Percentiles rank a stretch among this genome's conserved stretches.
phyloP scores from a whole-genome alignment of 1,139 yeast species.

The Candida mesenterica region DNA sequence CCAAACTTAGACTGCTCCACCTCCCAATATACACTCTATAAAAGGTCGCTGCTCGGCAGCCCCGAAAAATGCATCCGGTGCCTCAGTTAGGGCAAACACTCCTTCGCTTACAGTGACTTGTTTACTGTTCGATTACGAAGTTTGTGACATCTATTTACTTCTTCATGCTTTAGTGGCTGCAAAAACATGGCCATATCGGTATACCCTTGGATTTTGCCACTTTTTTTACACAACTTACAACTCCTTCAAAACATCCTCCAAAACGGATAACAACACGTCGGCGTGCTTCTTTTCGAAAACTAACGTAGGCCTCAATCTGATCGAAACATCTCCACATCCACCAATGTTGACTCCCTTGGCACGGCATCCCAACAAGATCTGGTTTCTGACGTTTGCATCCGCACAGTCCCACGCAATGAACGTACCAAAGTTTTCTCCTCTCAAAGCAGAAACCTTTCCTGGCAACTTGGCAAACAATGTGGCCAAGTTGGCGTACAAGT shows the following conservation, averaged over 20 bases:
- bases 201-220: too few relatives aligned
- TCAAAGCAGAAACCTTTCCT: slow-evolving; percentile 46
- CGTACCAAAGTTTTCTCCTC: slow-evolving; percentile 69
- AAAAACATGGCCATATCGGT: too few relatives aligned
- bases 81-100: too few relatives aligned
- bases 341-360: slow-evolving; percentile 65
- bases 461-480: slow-evolving; percentile 45
- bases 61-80: too few relatives aligned
- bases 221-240: too few relatives aligned
- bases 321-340: slow-evolving; percentile 65
- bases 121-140: too few relatives aligned
- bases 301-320: slow-evolving; percentile 70
- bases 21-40: too few relatives aligned
- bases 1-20: too few relatives aligned
- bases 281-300: slow-evolving; percentile 68
- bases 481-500: slow-evolving; percentile 50
- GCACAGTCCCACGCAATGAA: slow-evolving; percentile 74
- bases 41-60: too few relatives aligned
- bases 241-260: slow-evolving; percentile 34
- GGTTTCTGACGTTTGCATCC: slow-evolving; percentile 46
- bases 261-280: slow-evolving; percentile 51
- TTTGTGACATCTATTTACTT: too few relatives aligned
- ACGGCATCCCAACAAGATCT: slow-evolving; percentile 49
- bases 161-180: too few relatives aligned
- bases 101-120: too few relatives aligned